phyloP scores from a whole-genome alignment of 164 flowering plant species.

The Houttuynia cordata region DNA sequence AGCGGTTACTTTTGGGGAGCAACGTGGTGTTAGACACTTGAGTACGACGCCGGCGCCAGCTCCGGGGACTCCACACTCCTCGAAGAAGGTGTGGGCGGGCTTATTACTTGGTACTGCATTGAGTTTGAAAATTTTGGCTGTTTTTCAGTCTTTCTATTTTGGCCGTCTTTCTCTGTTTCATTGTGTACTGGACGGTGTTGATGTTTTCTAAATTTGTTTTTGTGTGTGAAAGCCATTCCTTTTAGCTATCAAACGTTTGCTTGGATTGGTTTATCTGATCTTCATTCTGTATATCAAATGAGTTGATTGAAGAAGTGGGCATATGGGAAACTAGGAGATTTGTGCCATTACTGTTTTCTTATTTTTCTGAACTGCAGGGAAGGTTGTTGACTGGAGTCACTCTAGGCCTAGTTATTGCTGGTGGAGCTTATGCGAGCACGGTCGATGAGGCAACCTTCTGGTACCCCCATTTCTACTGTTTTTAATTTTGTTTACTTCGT shows the following conservation, averaged over 20 bases:
- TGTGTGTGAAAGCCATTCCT: neutral
- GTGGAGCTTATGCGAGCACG: slow-evolving; percentile 97
- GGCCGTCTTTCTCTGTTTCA: too few species aligned
- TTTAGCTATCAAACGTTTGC: neutral
- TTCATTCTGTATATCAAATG: neutral
- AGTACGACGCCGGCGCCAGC: slow-evolving; percentile 5
- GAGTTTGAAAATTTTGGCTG: neutral
- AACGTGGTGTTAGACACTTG: slow-evolving; percentile 9
- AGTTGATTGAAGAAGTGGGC: neutral
- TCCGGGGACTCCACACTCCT: slow-evolving; percentile 13
- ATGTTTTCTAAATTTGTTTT: neutral
- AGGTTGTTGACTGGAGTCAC: slow-evolving; percentile 73
- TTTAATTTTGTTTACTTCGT: neutral
- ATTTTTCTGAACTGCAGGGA: slow-evolving; percentile 37
- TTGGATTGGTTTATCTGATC: neutral
- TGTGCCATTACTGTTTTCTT: slow-evolving; percentile 3
- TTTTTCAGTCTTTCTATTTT: neutral
- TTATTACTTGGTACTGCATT: too few species aligned
- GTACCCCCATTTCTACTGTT: slow-evolving; percentile 25
- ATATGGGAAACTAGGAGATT: neutral
- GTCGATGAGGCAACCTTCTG: slow-evolving; percentile 98
- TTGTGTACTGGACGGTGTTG: neutral
- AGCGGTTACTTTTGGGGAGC: neutral
- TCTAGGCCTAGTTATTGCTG: slow-evolving; percentile 65
- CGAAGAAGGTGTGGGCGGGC: slow-evolving; percentile 11